Percentiles rank a stretch among this genome's conserved stretches.
These are phyloP conservation scores for Entomortierella parvispora DNA, from an alignment of 192 early-diverging fungal species.

Conservation along the genomic window DNA sequence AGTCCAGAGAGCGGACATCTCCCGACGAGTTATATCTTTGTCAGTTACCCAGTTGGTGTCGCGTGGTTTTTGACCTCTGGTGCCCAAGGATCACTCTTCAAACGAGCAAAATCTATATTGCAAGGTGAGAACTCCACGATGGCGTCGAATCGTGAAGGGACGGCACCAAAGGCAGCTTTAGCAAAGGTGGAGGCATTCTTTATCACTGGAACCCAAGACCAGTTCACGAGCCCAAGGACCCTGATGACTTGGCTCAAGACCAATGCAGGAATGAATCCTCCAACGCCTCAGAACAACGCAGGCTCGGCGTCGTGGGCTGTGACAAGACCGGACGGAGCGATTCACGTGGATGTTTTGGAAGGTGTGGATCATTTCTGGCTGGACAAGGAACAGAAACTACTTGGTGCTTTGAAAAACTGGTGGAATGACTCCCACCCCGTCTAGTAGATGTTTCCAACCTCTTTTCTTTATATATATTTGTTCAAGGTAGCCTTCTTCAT, in stretches of 20 bases:
- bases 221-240: slow-evolving; percentile 41
- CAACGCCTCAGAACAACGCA: not conserved
- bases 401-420: slow-evolving; percentile 30
- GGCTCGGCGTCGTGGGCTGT: slow-evolving; percentile 11
- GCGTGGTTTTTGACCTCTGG: slow-evolving; percentile 48
- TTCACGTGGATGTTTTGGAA: slow-evolving; percentile 42
- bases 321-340: slow-evolving; percentile 31
- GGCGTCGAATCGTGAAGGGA: not conserved
- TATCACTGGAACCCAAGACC: slow-evolving; percentile 41
- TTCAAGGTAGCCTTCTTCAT: too few relatives aligned
- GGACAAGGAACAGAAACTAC: slow-evolving; percentile 33
- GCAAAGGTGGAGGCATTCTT: slow-evolving; percentile 32
- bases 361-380: slow-evolving; percentile 45
- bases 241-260: slow-evolving; percentile 38
- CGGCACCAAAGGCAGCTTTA: not conserved
- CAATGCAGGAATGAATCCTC: slow-evolving; percentile 25
- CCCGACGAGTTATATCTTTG: slow-evolving; percentile 38
- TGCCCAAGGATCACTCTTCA: slow-evolving; percentile 21
- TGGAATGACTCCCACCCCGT: slow-evolving; percentile 17
- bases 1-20: slow-evolving; percentile 22
- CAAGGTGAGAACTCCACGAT: not conserved
- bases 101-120: slow-evolving; percentile 27
- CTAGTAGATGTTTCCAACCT: not conserved
- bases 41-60: slow-evolving; percentile 48
- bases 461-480: not conserved